phyloP scores from a whole-genome alignment of 495 filamentous ascomycete species.

The Talaromyces ruber region DNA sequence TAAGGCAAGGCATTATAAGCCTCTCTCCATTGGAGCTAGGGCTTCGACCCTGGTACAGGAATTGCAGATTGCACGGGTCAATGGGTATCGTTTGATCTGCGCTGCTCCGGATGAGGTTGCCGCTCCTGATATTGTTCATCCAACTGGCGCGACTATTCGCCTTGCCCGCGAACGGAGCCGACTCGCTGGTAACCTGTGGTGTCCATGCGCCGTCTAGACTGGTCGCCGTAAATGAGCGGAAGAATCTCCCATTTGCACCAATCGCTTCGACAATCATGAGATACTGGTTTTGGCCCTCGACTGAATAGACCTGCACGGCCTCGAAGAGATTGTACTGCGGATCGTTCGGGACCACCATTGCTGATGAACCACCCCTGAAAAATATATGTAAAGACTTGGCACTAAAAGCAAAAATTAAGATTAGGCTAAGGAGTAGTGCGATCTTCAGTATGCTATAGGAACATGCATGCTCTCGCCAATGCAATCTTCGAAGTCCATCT shows the following conservation, averaged over 20 bases:
- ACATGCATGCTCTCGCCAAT: not conserved
- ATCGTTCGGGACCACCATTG: conserved; percentile 40
- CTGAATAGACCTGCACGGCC: conserved; percentile 54
- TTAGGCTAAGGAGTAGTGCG: not conserved
- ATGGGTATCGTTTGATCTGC: conserved; percentile 49
- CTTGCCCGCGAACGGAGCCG: conserved; percentile 50
- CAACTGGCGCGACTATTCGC: conserved; percentile 46
- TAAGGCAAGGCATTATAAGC: conserved; percentile 39
- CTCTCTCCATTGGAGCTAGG: conserved; percentile 19
- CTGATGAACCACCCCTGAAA: conserved; percentile 44
- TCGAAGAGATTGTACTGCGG: conserved; percentile 49
- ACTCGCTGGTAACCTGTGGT: conserved; percentile 40
- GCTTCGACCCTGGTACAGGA: conserved; percentile 44
- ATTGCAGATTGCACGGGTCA: conserved; percentile 49
- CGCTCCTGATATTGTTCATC: conserved; percentile 58
- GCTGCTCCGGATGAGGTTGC: conserved; percentile 46
- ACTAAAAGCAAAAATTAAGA: not conserved
- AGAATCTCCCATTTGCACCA: conserved; percentile 43
- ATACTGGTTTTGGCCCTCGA: conserved; percentile 40
- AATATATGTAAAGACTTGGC: conserved; percentile 16
- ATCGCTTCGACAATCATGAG: conserved; percentile 60
- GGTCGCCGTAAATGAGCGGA: conserved; percentile 54
- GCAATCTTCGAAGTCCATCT: not conserved
- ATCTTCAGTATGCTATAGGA: not conserved
- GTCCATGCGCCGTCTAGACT: conserved; percentile 48